phyloP scores from a whole-genome alignment of 305 asterid genomes.

The Solanum hybrid region DNA sequence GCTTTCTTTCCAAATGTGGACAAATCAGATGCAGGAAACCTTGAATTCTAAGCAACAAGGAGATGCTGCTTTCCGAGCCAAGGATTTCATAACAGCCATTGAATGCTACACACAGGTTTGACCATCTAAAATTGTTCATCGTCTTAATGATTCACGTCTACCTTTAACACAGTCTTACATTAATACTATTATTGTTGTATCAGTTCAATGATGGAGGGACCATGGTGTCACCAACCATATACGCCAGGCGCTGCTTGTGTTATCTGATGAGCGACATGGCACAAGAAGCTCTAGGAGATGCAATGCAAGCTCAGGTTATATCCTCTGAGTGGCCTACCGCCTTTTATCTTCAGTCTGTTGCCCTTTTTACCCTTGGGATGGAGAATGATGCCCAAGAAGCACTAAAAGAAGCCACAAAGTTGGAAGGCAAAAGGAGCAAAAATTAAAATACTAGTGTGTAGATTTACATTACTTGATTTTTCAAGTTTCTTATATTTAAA shows the following conservation, averaged over 20 bases:
- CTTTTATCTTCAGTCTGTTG: conserved; percentile 65
- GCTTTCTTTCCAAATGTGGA: conserved; percentile 69
- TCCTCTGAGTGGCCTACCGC: conserved; percentile 83
- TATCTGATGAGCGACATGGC: conserved; percentile 70
- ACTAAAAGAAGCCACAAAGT: conserved; percentile 56
- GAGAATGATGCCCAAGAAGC: conserved; percentile 79
- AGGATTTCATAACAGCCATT: conserved; percentile 48
- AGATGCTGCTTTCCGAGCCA: conserved; percentile 54
- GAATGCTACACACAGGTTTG: conserved; percentile 55
- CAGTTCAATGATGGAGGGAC: conserved; percentile 87
- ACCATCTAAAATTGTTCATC: background rate
- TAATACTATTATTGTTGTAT: background rate
- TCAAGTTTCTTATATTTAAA: conserved; percentile 13
- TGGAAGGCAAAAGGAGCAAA: conserved; percentile 53
- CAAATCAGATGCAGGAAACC: conserved; percentile 70
- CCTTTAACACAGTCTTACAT: background rate
- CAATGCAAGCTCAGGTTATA: conserved; percentile 62
- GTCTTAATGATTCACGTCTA: background rate
- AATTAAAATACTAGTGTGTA: conserved; percentile 30
- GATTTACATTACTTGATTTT: conserved; percentile 7
- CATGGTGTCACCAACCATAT: conserved; percentile 80
- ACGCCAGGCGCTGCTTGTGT: conserved; percentile 60
- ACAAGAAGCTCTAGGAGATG: conserved; percentile 70
- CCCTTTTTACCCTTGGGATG: conserved; percentile 65
- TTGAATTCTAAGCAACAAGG: conserved; percentile 59